Evolutionary conservation across 169 alveolate species (phyloP).

Genomic region (Miamiensis avidus): DNA sequence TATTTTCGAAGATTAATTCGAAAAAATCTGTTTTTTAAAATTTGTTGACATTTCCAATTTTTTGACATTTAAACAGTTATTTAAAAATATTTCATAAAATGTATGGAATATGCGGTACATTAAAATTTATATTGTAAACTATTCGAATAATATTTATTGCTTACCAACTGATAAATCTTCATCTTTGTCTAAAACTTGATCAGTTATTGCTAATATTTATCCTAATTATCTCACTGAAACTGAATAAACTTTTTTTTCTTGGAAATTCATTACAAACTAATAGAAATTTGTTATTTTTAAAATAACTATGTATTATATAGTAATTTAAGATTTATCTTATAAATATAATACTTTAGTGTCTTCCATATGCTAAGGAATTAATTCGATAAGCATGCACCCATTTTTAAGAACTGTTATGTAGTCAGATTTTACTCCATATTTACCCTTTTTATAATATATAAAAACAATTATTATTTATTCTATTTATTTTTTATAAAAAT

Average conservation of each 20-base stretch:
- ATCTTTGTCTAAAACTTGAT: background rate
- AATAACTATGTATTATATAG: background rate
- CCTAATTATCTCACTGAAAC: constrained; percentile 2
- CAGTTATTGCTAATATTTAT: constrained; percentile 1
- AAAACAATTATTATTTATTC: no score
- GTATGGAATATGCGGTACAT: no score
- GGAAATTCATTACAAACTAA: constrained; percentile 3
- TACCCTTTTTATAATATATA: background rate
- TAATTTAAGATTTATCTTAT: background rate
- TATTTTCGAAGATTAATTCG: no score
- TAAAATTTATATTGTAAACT: no score
- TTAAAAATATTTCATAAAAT: no score
- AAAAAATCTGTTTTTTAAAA: no score
- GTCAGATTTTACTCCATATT: constrained; percentile 11
- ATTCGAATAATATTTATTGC: no score
- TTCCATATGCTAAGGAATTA: constrained; percentile 11
- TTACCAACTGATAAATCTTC: no score
- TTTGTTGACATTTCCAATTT: no score
- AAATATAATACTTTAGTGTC: background rate
- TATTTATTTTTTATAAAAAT: background rate
- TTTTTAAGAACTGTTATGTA: constrained; percentile 19
- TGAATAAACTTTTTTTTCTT: constrained; percentile 13
- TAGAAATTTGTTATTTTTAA: background rate
- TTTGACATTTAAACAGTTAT: no score
- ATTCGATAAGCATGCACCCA: constrained; percentile 28